Percentiles rank a stretch among this genome's conserved stretches.
phyloP scores from a whole-genome alignment of 1,139 yeast species.

The Taiozyma onychis region DNA sequence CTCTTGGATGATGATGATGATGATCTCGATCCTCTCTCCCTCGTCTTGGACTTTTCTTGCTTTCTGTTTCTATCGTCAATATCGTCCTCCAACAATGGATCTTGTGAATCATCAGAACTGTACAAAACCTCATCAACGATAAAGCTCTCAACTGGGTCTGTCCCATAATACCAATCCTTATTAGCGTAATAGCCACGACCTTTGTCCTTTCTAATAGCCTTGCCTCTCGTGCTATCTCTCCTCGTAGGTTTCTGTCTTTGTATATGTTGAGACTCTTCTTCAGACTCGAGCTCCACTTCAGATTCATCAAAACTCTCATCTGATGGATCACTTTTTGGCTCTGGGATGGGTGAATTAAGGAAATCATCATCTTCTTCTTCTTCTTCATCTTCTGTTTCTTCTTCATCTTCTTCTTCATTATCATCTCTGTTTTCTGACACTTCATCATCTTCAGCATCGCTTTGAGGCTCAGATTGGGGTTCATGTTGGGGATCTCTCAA shows the following conservation, averaged over 20 bases:
- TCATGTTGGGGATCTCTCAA: neutral
- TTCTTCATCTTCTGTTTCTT: neutral
- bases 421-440: no score
- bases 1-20: neutral
- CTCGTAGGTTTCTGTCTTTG: neutral
- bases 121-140: constrained; percentile 22
- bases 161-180: constrained; percentile 30
- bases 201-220: constrained; percentile 27
- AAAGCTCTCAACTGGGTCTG: constrained; percentile 27
- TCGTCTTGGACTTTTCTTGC: neutral
- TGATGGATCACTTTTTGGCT: neutral
- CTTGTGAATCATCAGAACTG: constrained; percentile 5
- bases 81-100: neutral
- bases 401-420: neutral
- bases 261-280: neutral
- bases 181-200: constrained; percentile 29
- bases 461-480: neutral
- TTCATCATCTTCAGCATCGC: neutral
- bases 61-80: neutral
- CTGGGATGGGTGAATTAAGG: neutral
- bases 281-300: neutral
- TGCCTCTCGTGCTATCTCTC: neutral
- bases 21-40: neutral
- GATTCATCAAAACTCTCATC: neutral
- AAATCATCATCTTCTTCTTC: neutral